These are phyloP conservation scores for Carex kokanica DNA, from an alignment of 176 grass and related monocot species.

Conservation along the genomic window DNA sequence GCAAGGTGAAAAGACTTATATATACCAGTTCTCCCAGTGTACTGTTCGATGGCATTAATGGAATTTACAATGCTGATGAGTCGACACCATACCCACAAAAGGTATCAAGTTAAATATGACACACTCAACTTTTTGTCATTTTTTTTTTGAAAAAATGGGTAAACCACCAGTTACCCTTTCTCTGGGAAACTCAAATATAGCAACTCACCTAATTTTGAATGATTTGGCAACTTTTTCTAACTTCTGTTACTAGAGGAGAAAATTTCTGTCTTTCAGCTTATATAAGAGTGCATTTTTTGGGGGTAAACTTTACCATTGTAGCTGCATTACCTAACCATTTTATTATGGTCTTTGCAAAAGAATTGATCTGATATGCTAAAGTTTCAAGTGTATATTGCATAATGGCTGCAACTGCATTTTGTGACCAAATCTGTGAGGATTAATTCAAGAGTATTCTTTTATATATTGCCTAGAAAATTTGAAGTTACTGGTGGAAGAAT, in stretches of 20 bases:
- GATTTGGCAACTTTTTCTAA: background rate
- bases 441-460: background rate
- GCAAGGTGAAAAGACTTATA: constrained; percentile 91
- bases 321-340: background rate
- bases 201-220: constrained; percentile 4
- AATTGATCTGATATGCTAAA: background rate
- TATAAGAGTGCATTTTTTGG: background rate
- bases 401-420: background rate
- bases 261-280: background rate
- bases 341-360: background rate
- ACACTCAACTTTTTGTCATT: background rate
- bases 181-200: constrained; percentile 10
- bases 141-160: background rate
- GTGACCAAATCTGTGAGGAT: background rate
- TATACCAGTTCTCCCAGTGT: constrained; percentile 99
- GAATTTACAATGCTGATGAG: constrained; percentile 82
- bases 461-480: background rate
- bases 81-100: constrained; percentile 85
- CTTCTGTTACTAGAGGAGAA: background rate
- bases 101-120: constrained; percentile 34
- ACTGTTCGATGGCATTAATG: constrained; percentile 87
- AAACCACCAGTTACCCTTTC: background rate
- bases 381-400: background rate
- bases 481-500: background rate
- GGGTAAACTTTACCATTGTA: background rate